phyloP scores from a whole-genome alignment of 306 rosid species.

The Trifolium dubium region DNA sequence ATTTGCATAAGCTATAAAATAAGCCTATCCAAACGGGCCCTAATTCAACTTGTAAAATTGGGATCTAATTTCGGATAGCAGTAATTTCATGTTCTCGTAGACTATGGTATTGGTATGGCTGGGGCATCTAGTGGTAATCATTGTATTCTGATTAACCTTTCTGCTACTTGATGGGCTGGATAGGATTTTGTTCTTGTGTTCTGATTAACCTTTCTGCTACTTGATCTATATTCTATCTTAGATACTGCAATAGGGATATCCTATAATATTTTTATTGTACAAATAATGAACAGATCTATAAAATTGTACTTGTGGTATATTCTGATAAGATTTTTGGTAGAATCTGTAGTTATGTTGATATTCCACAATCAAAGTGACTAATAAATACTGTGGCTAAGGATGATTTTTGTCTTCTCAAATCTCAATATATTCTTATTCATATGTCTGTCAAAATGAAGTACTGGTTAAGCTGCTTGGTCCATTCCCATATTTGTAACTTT shows the following conservation, averaged over 20 bases:
- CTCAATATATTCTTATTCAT: neutral
- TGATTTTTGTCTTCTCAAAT: slow-evolving; percentile 12
- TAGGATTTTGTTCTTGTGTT: slow-evolving; percentile 1
- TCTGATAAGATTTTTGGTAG: slow-evolving; percentile 17
- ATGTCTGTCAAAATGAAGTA: neutral
- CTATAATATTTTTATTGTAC: neutral
- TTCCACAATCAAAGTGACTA: neutral
- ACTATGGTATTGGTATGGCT: neutral
- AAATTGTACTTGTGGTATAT: slow-evolving; percentile 1
- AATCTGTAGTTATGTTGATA: neutral
- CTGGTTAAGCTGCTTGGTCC: neutral
- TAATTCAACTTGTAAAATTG: neutral
- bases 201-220: neutral
- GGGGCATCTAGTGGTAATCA: neutral
- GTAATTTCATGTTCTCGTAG: neutral
- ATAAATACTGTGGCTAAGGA: slow-evolving; percentile 1
- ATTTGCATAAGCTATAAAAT: no score
- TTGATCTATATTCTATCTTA: neutral
- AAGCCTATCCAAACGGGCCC: no score
- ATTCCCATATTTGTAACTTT: neutral
- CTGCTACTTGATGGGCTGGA: neutral
- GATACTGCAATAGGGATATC: neutral
- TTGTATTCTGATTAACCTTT: neutral
- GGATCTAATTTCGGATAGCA: slow-evolving; percentile 23
- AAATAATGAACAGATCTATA: slow-evolving; percentile 12